Base-by-base conservation (phyloP, 257 asterid genomes). In the Nicotiana tabacum region DNA sequence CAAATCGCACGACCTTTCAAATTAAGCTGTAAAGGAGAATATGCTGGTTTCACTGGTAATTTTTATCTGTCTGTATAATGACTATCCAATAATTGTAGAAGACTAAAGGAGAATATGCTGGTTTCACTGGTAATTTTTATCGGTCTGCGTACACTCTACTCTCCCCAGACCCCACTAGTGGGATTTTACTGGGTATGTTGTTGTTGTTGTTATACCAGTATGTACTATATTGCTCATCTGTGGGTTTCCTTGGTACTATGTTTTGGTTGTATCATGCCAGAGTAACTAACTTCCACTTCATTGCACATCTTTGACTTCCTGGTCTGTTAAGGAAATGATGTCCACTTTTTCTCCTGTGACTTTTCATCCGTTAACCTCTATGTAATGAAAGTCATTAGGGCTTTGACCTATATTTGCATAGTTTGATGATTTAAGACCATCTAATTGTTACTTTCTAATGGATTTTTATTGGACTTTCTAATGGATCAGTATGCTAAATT, bases 401-500 rank as follows among this genome's bases (percentile, higher is more conserved):
- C 46, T 76, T 51, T 29, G 80, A 51, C 46, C 65, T 53, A 16
- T 76, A 76, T 16, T 51, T 76, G 48, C 65, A 27, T 76, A 27
- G 64, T 76, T 48, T 51, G 62, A 51, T 48, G 29, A 27, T 74
- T 48, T 74, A 7, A 48, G 13, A 48, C 10, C 80, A 74, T 74
- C 51, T 46, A 13, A 21, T 24, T 74, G 43, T 27, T 15, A 27
- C 80, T 27, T 21, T 21, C 21, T 21, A 21, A 21, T 21, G 51
- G 65, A 67, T 32, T 78, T 66, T 66, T 67, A 24, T 83, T 66
- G 21, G 72, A 81, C 74, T 76, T 72, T 74, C 85, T 83, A 67
- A 84, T 81, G 83, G 82, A 86, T 55, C 57, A 35, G 27, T 83
- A 76, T 55, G 39, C 79, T 86, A 80, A 69, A 66, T 81, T 86